Evolutionary conservation across 441 rosid species (phyloP).

Genomic region (Isatis lusitanica): DNA sequence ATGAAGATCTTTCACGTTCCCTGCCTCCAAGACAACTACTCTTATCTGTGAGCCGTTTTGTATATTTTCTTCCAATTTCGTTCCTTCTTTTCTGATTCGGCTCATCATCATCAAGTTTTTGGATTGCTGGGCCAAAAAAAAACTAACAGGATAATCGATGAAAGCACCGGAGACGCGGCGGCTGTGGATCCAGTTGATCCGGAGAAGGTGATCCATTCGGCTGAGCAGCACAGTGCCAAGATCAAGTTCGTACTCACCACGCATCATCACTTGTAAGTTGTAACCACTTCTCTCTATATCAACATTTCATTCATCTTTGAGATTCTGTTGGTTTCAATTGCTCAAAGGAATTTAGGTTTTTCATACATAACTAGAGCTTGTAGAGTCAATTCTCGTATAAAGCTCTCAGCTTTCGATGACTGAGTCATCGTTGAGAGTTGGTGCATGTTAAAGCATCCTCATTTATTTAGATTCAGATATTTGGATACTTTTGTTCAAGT

Average conservation of each 20-base stretch:
- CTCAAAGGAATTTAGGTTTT: background rate
- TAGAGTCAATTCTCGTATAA: background rate
- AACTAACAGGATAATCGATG: constrained; percentile 64
- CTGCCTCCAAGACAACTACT: constrained; percentile 85
- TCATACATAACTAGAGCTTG: background rate
- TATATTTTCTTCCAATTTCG: background rate
- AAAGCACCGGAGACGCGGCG: constrained; percentile 78
- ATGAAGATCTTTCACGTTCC: constrained; percentile 75
- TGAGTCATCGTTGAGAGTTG: background rate
- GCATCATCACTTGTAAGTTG: constrained; percentile 90
- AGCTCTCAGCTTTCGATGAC: background rate
- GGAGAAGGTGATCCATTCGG: constrained; percentile 57
- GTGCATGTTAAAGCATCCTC: background rate
- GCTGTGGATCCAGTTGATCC: constrained; percentile 95
- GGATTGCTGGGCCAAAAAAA: background rate
- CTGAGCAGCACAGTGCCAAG: constrained; percentile 48
- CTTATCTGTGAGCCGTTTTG: constrained; percentile 57
- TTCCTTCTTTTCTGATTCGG: background rate
- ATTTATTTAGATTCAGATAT: background rate
- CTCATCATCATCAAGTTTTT: background rate
- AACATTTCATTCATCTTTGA: background rate
- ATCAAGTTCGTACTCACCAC: constrained; percentile 85
- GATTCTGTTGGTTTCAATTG: background rate
- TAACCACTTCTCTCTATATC: background rate
- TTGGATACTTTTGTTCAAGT: too few species aligned